Base-by-base conservation (phyloP, 148 eudicot species). In the Nepenthes mirabilis region DNA sequence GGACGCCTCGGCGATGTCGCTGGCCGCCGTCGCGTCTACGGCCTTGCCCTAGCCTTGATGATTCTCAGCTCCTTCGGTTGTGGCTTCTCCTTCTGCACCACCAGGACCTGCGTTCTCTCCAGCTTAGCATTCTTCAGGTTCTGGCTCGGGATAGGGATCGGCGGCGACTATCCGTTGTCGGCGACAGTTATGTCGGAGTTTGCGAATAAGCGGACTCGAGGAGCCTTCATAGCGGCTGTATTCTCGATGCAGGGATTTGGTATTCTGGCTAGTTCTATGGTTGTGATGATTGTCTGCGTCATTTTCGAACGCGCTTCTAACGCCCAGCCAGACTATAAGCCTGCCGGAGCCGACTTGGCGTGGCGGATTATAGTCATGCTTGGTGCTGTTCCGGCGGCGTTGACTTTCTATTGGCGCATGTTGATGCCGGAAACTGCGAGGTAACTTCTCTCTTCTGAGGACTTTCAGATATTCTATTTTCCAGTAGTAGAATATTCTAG, bases 231-330 rank as follows among this genome's bases (percentile, higher is more conserved):
- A 14, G 80, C 86, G 0, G 90, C 82, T 1, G 86, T 84, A 23
- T 84, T 81, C 64, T 78, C 90, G 0, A 84, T 84, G 90, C 90
- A 84, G 59, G 90, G 90, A 55, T 51, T 84, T 43, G 86, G 90
- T 52, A 81, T 84, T 7, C 52, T 84, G 62, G 66, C 56, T 14
- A 68, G 86, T 52, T 72, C 82, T 2, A 57, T 60, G 37, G 86
- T 79, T 2, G 74, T 68, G 1, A 72, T 84, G 83, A 56, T 56
- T 12, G 83, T 84, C 3, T 79, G 80, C 52, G 57, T 76, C 14
- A 58, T 75, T 34, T 84, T 76, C 57, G 43, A 79, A 0, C 65
- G 49, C 3, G 57, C 67, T 6, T 43, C 72, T 1, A 9, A 14
- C 1, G 56, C 56, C 6, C 11, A 37, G 0, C 32, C 11, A 11